A percentile compares a stretch with the other conserved stretches of the same genome.
phyloP scores from a whole-genome alignment of 2,329 filamentous ascomycete species.

The Cercospora berteroae region DNA sequence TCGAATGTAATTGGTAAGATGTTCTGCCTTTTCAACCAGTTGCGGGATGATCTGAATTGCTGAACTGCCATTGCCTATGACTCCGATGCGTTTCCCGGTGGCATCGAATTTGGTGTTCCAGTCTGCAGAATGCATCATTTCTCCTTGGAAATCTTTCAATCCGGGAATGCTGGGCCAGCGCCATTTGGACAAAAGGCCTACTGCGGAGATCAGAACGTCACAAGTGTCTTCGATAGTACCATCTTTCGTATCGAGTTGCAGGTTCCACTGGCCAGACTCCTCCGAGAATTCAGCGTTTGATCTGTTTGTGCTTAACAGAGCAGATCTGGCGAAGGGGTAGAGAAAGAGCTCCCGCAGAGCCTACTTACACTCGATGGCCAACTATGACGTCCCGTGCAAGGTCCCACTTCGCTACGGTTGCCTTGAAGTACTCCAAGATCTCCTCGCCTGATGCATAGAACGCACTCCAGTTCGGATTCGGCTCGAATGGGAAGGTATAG shows the following conservation, averaged over 20 bases:
- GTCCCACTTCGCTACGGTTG: constrained; percentile 41
- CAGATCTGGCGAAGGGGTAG: neutral
- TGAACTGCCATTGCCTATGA: constrained; percentile 44
- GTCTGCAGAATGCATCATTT: constrained; percentile 44
- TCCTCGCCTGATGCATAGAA: constrained; percentile 44
- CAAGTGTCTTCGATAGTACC: constrained; percentile 32
- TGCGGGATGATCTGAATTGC: constrained; percentile 46
- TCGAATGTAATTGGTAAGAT: constrained; percentile 37
- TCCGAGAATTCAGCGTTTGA: constrained; percentile 10
- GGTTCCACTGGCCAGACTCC: constrained; percentile 38
- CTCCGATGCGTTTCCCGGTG: constrained; percentile 43
- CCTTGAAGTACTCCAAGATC: constrained; percentile 45
- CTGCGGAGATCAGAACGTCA: constrained; percentile 40
- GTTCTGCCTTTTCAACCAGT: constrained; percentile 37
- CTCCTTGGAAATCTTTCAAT: constrained; percentile 43
- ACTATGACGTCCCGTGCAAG: constrained; percentile 43
- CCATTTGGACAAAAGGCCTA: constrained; percentile 30
- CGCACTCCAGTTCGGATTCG: constrained; percentile 45
- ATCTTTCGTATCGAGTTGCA: constrained; percentile 36
- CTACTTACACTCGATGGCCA: constrained; percentile 38
- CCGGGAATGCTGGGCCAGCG: constrained; percentile 45
- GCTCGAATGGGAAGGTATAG: constrained; percentile 44
- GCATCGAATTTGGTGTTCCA: constrained; percentile 41
- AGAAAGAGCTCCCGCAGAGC: neutral
- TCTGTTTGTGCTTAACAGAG: neutral